phyloP scores from a whole-genome alignment of 2,329 filamentous ascomycete species.

The Claviceps africana region DNA sequence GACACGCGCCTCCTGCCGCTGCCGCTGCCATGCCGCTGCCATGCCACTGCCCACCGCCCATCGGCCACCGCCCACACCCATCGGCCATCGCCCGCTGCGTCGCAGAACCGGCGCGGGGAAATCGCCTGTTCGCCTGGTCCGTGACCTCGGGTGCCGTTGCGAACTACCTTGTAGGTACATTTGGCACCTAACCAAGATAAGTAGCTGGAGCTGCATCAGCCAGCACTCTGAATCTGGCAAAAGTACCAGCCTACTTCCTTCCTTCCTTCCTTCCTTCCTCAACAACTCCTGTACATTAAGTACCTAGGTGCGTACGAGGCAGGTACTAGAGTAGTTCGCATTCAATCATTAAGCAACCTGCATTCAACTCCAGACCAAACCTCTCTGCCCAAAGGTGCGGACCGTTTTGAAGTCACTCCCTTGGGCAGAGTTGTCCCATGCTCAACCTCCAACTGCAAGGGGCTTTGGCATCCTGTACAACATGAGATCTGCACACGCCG shows the following conservation, averaged over 20 bases:
- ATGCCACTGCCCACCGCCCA: not conserved
- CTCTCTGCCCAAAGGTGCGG: not conserved
- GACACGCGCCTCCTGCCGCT: not conserved
- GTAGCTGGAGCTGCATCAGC: no score
- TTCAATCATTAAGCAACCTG: not conserved
- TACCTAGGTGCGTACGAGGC: no score
- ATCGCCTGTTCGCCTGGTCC: not conserved
- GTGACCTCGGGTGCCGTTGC: no score
- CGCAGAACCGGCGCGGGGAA: not conserved
- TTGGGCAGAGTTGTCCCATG: not conserved
- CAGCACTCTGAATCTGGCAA: no score
- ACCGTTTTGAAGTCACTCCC: not conserved
- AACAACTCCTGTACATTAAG: no score
- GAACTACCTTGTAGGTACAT: no score
- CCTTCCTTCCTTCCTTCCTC: no score
- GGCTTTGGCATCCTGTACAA: not conserved
- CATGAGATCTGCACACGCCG: slow-evolving; percentile 2
- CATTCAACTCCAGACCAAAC: not conserved
- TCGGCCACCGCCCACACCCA: not conserved
- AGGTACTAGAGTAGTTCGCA: not conserved
- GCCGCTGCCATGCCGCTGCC: not conserved
- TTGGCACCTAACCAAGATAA: no score
- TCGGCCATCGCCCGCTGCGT: not conserved
- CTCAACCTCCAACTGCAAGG: not conserved
- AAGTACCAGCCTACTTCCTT: no score